Conservation (phyloP, 495 filamentous ascomycete genomes). For the Talaromyces ruber region DNA sequence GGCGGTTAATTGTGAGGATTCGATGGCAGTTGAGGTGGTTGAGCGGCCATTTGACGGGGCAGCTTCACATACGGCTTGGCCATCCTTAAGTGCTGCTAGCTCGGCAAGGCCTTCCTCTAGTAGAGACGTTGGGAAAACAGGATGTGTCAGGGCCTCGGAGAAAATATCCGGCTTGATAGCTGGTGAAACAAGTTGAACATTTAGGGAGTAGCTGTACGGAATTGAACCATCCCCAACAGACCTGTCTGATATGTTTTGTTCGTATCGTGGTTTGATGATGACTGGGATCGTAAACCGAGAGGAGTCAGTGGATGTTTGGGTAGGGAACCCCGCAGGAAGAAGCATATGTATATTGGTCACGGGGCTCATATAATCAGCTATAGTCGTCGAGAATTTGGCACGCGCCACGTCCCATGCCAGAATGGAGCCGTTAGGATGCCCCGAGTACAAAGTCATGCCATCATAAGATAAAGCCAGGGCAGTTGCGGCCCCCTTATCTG, state of each 20-base stretch:
- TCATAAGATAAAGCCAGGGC: conserved; percentile 69
- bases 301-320: conserved; percentile 13
- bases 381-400: conserved; percentile 47
- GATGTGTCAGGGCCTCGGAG: conserved; percentile 40
- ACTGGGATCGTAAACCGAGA: conserved; percentile 44
- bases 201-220: conserved; percentile 59
- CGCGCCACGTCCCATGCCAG: conserved; percentile 69
- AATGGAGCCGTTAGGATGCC: conserved; percentile 75
- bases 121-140: conserved; percentile 42
- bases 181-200: conserved; percentile 47
- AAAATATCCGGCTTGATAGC: conserved; percentile 22
- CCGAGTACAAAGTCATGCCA: conserved; percentile 69
- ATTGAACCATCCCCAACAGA: conserved; percentile 39
- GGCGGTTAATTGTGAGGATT: conserved; percentile 23
- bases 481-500: conserved; percentile 51
- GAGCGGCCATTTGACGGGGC: conserved; percentile 4
- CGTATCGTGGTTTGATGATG: conserved; percentile 64
- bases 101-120: conserved; percentile 49
- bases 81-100: conserved; percentile 26
- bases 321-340: conserved; percentile 50
- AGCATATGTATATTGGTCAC: conserved; percentile 72
- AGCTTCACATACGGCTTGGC: conserved; percentile 14
- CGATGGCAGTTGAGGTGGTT: conserved; percentile 10
- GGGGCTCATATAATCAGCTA: conserved; percentile 64
- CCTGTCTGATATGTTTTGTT: conserved; percentile 31